phyloP scores from a whole-genome alignment of 345 rosid genomes.

The Populus simonii region DNA sequence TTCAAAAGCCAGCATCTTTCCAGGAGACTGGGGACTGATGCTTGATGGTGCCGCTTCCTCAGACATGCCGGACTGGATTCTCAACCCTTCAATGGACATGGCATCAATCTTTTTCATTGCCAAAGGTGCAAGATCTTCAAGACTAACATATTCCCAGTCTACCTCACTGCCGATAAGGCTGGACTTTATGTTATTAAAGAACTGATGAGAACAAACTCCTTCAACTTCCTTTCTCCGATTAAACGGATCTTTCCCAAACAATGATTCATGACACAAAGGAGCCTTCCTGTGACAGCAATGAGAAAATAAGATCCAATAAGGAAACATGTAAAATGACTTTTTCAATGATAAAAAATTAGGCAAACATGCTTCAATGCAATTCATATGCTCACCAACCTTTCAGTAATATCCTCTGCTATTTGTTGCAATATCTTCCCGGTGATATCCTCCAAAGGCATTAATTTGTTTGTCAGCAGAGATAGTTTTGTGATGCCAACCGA shows the following conservation, averaged over 20 bases:
- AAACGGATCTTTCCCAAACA: conserved; percentile 6
- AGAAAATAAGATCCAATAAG: conserved; percentile 1
- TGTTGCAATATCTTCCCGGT: conserved; percentile 55
- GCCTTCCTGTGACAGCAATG: conserved; percentile 27
- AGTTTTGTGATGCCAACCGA: conserved; percentile 47
- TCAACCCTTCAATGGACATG: conserved; percentile 60
- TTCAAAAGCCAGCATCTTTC: conserved; percentile 16
- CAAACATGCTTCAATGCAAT: background rate
- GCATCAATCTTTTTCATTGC: conserved; percentile 52
- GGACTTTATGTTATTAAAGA: conserved; percentile 4
- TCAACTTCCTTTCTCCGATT: conserved; percentile 14
- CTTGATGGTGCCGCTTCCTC: conserved; percentile 52
- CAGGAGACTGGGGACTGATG: conserved; percentile 25
- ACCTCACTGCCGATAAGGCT: conserved; percentile 9
- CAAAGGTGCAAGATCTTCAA: conserved; percentile 37
- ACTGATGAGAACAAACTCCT: conserved; percentile 13
- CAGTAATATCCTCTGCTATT: conserved; percentile 31
- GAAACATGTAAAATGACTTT: conserved; percentile 7
- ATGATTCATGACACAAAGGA: conserved; percentile 11
- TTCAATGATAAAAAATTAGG: background rate
- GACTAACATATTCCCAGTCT: conserved; percentile 26
- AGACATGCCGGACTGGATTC: conserved; percentile 63
- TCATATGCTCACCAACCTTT: conserved; percentile 35
- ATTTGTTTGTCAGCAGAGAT: conserved; percentile 32
- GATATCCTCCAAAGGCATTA: conserved; percentile 70